phyloP scores from a whole-genome alignment of 306 rosid genomes.

The Quercus wislizeni region DNA sequence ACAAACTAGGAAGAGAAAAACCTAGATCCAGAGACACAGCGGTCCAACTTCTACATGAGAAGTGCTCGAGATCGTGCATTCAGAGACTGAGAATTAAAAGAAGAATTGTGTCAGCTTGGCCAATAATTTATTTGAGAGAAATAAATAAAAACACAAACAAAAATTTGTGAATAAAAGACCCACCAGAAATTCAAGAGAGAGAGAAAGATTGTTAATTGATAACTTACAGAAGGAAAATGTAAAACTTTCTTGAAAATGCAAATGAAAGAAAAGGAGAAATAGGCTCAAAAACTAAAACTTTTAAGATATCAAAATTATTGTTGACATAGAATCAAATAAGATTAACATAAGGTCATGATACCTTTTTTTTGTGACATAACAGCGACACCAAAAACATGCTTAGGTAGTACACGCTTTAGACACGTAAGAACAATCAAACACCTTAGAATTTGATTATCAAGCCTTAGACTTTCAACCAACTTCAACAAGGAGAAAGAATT shows the following conservation, averaged over 20 bases:
- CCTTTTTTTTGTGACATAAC: too few relatives aligned
- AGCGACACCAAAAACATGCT: too few relatives aligned
- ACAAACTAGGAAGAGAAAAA: conserved; percentile 28
- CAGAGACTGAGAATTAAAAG: conserved; percentile 57
- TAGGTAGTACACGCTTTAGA: too few relatives aligned
- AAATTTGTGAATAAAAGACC: not conserved
- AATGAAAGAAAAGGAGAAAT: not conserved
- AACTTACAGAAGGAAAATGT: not conserved
- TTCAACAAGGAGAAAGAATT: too few relatives aligned
- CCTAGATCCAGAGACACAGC: conserved; percentile 75
- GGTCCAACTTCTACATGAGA: conserved; percentile 96
- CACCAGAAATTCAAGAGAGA: not conserved
- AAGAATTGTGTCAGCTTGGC: conserved; percentile 11
- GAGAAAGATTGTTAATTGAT: not conserved
- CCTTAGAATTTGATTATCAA: not conserved
- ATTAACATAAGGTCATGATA: too few relatives aligned
- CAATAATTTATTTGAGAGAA: not conserved
- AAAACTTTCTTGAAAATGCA: not conserved
- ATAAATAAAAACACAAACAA: not conserved
- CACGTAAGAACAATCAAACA: not conserved
- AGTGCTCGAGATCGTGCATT: conserved; percentile 87
- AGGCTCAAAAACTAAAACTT: not conserved
- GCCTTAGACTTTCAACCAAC: too few relatives aligned
- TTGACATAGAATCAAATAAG: not conserved
- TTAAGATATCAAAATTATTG: not conserved